These are phyloP conservation scores for Alectoria sarmentosa DNA, from an alignment of 495 filamentous ascomycete species.

Conservation along the genomic window DNA sequence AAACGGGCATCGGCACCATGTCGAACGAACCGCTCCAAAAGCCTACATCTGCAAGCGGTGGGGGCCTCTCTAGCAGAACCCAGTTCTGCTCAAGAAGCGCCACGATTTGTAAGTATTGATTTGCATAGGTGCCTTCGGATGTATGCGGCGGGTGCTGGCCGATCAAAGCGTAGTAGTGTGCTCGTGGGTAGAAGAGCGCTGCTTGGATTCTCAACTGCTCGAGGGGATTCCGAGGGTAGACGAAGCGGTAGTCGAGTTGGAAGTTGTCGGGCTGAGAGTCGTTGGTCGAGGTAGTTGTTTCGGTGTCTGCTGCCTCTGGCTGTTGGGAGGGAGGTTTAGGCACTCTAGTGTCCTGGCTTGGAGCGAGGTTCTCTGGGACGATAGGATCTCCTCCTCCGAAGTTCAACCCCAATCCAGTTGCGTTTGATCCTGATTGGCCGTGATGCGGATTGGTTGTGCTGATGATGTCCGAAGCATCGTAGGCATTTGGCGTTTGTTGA, in stretches of 20 bases:
- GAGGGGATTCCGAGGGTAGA: not conserved
- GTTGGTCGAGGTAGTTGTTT: not conserved
- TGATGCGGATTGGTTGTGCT: not conserved
- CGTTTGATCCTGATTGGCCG: not conserved
- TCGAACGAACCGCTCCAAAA: slow-evolving; percentile 6
- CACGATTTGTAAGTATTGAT: not conserved
- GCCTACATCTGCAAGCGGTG: not conserved
- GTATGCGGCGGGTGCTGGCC: not conserved
- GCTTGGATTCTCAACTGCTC: slow-evolving; percentile 10
- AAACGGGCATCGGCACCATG: not conserved
- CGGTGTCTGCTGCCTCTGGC: not conserved
- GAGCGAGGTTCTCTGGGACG: not conserved
- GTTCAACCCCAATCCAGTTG: not conserved
- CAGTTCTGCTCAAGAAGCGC: not conserved
- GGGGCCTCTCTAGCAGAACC: not conserved
- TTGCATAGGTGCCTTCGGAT: not conserved
- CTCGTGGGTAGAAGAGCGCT: slow-evolving; percentile 1
- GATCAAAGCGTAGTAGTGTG: not conserved
- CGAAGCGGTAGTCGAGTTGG: not conserved
- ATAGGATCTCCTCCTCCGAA: not conserved
- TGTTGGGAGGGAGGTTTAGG: not conserved
- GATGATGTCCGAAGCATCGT: not conserved
- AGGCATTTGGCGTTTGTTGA: not conserved
- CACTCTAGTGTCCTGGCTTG: not conserved
- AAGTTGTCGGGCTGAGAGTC: not conserved